Base-by-base conservation (phyloP, 208 protist species). In the Trypanosoma caninum region DNA sequence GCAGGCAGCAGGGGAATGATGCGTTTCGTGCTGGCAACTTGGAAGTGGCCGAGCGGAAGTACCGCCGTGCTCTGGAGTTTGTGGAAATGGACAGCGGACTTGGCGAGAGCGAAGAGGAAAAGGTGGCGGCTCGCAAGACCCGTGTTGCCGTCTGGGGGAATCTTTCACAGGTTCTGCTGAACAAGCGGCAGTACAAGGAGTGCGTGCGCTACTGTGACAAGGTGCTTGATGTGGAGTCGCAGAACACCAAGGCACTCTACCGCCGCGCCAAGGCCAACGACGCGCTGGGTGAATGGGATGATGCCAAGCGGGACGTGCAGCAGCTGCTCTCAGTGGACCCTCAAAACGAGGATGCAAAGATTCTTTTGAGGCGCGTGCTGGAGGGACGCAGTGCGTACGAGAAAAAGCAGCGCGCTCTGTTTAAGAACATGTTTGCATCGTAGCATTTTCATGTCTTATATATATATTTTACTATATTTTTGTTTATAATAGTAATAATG, bases 11-110 rank as follows among this genome's bases (percentile, higher is more conserved):
- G 42, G 91, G 89, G 47, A 97, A 97, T 65, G 79, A 72, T 22
- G 72, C 80, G n/a, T 85, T 95, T 56, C 82, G 89, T 51, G 69
- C 35, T 0, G 84, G 82, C 18, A 65, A 90, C 11, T 57, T 87
- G 10, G 56, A 69, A 3, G 72, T 65, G 9, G 91, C 91, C 0
- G 77, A 87, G 69, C 69, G 72, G 42, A 90, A 80, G 65, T 97
- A 97, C 78, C 82, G 89, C 42, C 82, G 84, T 27, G 83, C 84
- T 7, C 73, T 95, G 34, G 83, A 92, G 66, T 95, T 94, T 53
- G 69, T 97, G 28, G 88, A 88, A 6, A 69, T 82, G 35, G 82
- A 91, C 67, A 86, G 83, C 69, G 80, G 79, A 30, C 77, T 85
- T 44, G 76, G 80, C 13, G 69, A 71, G 11, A 71, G 79, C 44